Evolutionary conservation across 1,284 basidiomycete species (phyloP).

Genomic region (Ceratobasidium sp.): DNA sequence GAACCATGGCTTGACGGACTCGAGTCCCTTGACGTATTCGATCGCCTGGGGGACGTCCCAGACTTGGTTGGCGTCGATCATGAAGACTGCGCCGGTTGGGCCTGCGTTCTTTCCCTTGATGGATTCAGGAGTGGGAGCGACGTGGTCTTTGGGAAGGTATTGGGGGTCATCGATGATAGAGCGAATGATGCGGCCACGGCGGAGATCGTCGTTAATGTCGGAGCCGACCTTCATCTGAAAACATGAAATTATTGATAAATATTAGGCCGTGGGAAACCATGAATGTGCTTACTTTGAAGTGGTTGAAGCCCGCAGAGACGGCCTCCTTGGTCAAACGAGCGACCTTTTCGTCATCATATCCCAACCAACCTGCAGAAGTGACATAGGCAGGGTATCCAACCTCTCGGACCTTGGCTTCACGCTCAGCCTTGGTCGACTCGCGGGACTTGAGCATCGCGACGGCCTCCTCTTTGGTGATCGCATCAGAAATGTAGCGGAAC

Average conservation of each 20-base stretch:
- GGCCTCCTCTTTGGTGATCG: constrained; percentile 90
- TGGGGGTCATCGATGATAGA: constrained; percentile 93
- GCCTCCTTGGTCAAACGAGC: constrained; percentile 86
- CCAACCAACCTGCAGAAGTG: constrained; percentile 93
- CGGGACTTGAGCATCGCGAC: constrained; percentile 82
- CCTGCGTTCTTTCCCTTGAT: constrained; percentile 91
- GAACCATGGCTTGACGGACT: constrained; percentile 94
- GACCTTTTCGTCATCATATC: constrained; percentile 93
- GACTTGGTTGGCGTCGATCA: constrained; percentile 97
- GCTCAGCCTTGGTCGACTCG: constrained; percentile 78
- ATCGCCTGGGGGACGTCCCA: constrained; percentile 96
- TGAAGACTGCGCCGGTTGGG: constrained; percentile 90
- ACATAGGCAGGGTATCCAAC: constrained; percentile 93
- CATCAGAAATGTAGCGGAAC: constrained; percentile 94
- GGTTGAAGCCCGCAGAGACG: constrained; percentile 87
- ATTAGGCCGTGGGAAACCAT: not conserved
- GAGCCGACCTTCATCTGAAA: constrained; percentile 90
- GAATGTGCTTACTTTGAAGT: constrained; percentile 74
- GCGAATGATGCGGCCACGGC: constrained; percentile 87
- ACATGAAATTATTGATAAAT: constrained; percentile 19
- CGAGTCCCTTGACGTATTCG: constrained; percentile 86
- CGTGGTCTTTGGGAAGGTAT: constrained; percentile 66
- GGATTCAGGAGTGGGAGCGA: constrained; percentile 71
- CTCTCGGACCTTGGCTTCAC: constrained; percentile 77
- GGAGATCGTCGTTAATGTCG: constrained; percentile 81